Base-by-base conservation (phyloP, 2,329 filamentous ascomycete species). In the Colletotrichum agaves region DNA sequence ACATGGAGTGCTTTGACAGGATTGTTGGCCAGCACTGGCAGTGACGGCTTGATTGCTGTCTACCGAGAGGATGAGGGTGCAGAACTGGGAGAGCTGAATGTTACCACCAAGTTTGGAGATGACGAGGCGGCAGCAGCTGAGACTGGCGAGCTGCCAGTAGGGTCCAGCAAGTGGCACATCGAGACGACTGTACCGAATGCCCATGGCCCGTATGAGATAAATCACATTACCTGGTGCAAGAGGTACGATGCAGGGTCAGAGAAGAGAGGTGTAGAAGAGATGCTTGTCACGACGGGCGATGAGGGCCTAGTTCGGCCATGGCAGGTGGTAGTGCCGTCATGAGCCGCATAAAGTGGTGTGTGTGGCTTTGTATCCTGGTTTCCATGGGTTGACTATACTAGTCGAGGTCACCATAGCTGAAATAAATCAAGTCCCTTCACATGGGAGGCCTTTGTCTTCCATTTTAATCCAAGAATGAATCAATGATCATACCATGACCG, bases 141-240 rank as follows among this genome's bases (percentile, higher is more conserved):
- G 27, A 21, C 57, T 11, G 39, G 19, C 19, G 49, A 53, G 23
- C 41, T 35, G 15, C 63, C 33, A 33, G 62, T 49, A 13, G 49
- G 39, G 23, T 46, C 53, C 6, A 41, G 39, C 27, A 85, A 87
- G 67, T 98, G 96, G 96, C 83, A 84, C 6, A 79, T 95, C 3
- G 75, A 97, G 15, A 88, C 89, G 0, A 86, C 87, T n/a, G 76
- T 92, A 1, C 84, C 90, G 53, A 90, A 90, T 37, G 93, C 91
- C 2, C 96, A 99, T 77, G 94, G 93, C 1, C 93, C 97, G 2
- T 98, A 95, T 75, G 96, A 99, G 80, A 86, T 98, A 71, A 99
- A 99, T 75, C 94, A 98, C 78, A 87, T 96, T 55, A 89, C 88
- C 2, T 99, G 96, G 96, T 94, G 93, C 71, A 88, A 86, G 73